Percentiles rank a stretch among this genome's conserved stretches.
phyloP scores from a whole-genome alignment of 2,329 filamentous ascomycete genomes.

The Moelleriella libera region DNA sequence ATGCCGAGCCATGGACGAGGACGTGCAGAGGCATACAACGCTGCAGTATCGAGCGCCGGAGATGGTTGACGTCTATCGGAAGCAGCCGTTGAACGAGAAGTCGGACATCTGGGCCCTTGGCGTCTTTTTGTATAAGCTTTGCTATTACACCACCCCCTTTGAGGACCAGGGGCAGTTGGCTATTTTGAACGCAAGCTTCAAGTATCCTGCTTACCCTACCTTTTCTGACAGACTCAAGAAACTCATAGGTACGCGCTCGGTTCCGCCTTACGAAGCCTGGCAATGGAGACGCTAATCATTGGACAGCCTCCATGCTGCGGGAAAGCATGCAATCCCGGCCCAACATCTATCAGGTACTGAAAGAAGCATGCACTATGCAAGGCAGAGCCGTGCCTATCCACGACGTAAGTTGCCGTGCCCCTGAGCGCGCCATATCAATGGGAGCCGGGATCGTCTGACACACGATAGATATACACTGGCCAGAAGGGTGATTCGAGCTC shows the following conservation, averaged over 20 bases:
- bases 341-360: slow-evolving; percentile 87
- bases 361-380: slow-evolving; percentile 79
- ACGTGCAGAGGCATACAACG: slow-evolving; percentile 92
- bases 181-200: slow-evolving; percentile 90
- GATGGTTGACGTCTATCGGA: slow-evolving; percentile 97
- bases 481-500: slow-evolving; percentile 46
- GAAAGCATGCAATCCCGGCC: slow-evolving; percentile 68
- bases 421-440: neutral
- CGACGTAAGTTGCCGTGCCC: slow-evolving; percentile 50
- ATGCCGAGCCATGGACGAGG: slow-evolving; percentile 86
- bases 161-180: slow-evolving; percentile 96
- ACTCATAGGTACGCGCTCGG: slow-evolving; percentile 53
- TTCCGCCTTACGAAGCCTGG: neutral
- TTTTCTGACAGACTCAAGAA: slow-evolving; percentile 86
- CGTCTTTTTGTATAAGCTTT: slow-evolving; percentile 91
- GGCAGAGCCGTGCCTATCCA: slow-evolving; percentile 74
- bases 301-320: slow-evolving; percentile 69
- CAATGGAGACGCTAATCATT: neutral
- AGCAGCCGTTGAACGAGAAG: slow-evolving; percentile 95
- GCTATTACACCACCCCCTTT: slow-evolving; percentile 98
- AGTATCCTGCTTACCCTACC: slow-evolving; percentile 72
- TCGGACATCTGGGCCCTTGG: slow-evolving; percentile 97
- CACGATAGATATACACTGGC: slow-evolving; percentile 53
- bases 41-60: slow-evolving; percentile 95
- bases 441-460: neutral